Conservation (phyloP, 306 rosid species). For the Ochetophila trinervis region DNA sequence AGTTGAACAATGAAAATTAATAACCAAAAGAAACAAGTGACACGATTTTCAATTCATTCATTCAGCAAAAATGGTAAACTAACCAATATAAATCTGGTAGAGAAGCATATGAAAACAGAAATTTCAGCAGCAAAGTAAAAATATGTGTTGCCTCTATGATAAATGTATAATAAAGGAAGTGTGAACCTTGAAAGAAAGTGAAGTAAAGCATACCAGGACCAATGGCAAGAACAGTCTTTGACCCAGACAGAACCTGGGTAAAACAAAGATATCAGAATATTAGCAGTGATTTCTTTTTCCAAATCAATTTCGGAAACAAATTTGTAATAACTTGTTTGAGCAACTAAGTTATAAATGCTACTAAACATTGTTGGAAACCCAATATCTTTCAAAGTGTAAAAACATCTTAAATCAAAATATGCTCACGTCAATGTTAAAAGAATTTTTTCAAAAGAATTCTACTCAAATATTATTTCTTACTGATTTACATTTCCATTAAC, state of each 20-base stretch:
- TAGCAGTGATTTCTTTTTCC: background rate
- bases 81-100: background rate
- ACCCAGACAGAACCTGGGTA: conserved; percentile 72
- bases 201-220: conserved; percentile 67
- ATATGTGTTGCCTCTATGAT: too few species aligned
- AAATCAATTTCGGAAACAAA: background rate
- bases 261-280: conserved; percentile 7
- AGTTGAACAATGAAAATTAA: too few species aligned
- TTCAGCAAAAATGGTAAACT: too few species aligned
- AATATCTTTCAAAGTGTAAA: background rate
- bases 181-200: background rate
- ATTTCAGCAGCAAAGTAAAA: conserved; percentile 1
- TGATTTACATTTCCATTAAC: background rate
- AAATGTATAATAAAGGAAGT: too few species aligned
- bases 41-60: too few species aligned
- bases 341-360: background rate
- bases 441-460: background rate
- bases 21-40: too few species aligned
- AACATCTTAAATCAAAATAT: background rate
- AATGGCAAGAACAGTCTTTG: conserved; percentile 87
- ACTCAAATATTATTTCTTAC: background rate
- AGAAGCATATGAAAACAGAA: background rate
- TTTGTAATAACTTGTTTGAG: background rate
- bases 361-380: background rate
- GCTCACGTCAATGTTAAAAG: background rate